Evolutionary conservation across 2,329 filamentous ascomycete species (phyloP).

Genomic region (Onygena corvina): DNA sequence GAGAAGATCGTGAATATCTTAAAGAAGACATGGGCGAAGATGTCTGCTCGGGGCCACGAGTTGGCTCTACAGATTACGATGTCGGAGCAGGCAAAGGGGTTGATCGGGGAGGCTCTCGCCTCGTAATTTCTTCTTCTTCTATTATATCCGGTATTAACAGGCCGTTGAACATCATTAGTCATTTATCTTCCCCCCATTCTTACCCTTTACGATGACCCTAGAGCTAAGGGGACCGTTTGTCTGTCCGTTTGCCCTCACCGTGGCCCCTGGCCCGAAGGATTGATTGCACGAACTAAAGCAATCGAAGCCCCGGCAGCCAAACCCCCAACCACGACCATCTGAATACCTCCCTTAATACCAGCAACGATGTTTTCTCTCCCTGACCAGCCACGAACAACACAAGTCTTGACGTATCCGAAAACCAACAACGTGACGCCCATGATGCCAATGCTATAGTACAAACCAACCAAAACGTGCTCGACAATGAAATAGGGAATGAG

Average conservation of each 20-base stretch:
- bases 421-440: slow-evolving; percentile 32
- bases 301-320: slow-evolving; percentile 56
- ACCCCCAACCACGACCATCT: slow-evolving; percentile 54
- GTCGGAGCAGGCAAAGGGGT: slow-evolving; percentile 47
- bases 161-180: not conserved
- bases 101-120: slow-evolving; percentile 52
- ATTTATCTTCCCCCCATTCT: not conserved
- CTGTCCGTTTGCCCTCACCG: not conserved
- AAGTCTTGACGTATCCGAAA: slow-evolving; percentile 37
- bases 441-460: slow-evolving; percentile 39
- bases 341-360: slow-evolving; percentile 48
- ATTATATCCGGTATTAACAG: not conserved
- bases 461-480: slow-evolving; percentile 34
- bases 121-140: not conserved
- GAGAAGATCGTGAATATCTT: slow-evolving; percentile 63
- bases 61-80: slow-evolving; percentile 56
- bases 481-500: slow-evolving; percentile 57
- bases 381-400: slow-evolving; percentile 35
- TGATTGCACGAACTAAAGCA: slow-evolving; percentile 48
- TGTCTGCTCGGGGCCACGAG: slow-evolving; percentile 50
- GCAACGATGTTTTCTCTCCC: slow-evolving; percentile 39
- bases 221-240: too few relatives aligned
- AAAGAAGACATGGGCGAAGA: slow-evolving; percentile 65
- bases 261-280: slow-evolving; percentile 18
- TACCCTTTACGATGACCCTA: too few relatives aligned